These are phyloP conservation scores for Diaporthe sp. DNA, from an alignment of 2,329 filamentous ascomycete genomes.

Conservation along the genomic window DNA sequence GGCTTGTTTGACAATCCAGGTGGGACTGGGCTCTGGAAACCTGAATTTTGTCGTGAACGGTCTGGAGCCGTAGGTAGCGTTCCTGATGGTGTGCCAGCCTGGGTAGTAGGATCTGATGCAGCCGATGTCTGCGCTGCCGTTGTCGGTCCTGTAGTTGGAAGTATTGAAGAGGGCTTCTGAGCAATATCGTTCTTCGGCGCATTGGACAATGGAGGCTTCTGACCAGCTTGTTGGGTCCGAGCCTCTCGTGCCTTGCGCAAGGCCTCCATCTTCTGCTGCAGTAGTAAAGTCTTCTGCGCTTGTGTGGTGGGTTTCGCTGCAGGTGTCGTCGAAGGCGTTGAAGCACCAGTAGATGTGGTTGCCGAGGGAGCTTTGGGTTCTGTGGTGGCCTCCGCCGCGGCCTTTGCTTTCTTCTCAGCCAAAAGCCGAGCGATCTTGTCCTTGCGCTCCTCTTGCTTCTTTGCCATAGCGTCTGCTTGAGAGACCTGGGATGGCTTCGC, in stretches of 20 bases:
- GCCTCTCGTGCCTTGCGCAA: slow-evolving; percentile 70
- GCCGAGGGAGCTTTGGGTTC: slow-evolving; percentile 38
- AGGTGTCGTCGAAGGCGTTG: slow-evolving; percentile 19
- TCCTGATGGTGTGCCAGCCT: background rate
- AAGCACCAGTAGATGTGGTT: slow-evolving; percentile 30
- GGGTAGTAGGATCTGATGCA: background rate
- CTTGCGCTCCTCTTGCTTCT: slow-evolving; percentile 74
- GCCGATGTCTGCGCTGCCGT: slow-evolving; percentile 24
- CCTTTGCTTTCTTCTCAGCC: slow-evolving; percentile 78
- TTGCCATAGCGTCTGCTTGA: slow-evolving; percentile 42
- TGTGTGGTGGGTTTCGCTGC: slow-evolving; percentile 61
- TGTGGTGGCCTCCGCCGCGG: slow-evolving; percentile 43
- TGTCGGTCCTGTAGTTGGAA: slow-evolving; percentile 22
- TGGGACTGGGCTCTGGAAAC: slow-evolving; percentile 25
- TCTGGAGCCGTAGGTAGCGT: background rate
- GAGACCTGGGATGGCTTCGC: background rate
- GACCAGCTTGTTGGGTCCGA: slow-evolving; percentile 54
- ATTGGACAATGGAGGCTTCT: slow-evolving; percentile 35
- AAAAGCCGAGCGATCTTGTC: slow-evolving; percentile 83
- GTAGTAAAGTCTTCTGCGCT: slow-evolving; percentile 79
- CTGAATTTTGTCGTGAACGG: background rate
- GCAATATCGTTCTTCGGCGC: slow-evolving; percentile 31
- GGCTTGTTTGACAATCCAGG: slow-evolving; percentile 7
- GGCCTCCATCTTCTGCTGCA: slow-evolving; percentile 84
- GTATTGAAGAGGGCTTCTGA: background rate